Percentiles rank a stretch among this genome's conserved stretches.
phyloP scores from a whole-genome alignment of 73 alveolate genomes.

The Stentor coeruleus region DNA sequence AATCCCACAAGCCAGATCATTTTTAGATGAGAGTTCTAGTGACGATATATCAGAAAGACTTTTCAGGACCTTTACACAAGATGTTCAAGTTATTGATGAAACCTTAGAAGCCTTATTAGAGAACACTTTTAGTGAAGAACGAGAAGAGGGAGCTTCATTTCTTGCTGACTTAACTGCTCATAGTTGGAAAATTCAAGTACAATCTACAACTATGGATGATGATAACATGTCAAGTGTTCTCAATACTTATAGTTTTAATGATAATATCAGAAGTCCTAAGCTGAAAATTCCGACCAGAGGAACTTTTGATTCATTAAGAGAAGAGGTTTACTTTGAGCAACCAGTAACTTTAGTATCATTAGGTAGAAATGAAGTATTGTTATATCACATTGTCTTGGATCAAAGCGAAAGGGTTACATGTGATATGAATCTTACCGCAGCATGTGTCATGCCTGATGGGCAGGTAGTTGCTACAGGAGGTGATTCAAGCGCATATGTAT shows the following conservation, averaged over 20 bases:
- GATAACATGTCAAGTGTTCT: background rate
- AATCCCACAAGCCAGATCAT: background rate
- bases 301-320: background rate
- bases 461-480: background rate
- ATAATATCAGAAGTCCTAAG: background rate
- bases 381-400: background rate
- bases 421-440: background rate
- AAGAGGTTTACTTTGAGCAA: conserved; percentile 24
- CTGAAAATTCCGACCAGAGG: background rate
- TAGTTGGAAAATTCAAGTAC: conserved; percentile 7
- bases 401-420: background rate
- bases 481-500: background rate
- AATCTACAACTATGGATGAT: conserved; percentile 3
- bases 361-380: background rate
- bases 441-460: conserved; percentile 7
- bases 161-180: conserved; percentile 7
- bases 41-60: conserved; percentile 24
- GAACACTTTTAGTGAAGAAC: conserved; percentile 13
- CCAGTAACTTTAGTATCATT: background rate
- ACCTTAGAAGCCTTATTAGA: conserved; percentile 19
- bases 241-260: conserved; percentile 5
- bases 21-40: conserved; percentile 22
- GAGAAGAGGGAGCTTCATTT: conserved; percentile 20
- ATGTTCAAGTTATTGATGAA: conserved; percentile 4
- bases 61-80: background rate